These are phyloP conservation scores for Exutisphaerella laricina DNA, from an alignment of 2,329 filamentous ascomycete genomes.

Conservation along the genomic window DNA sequence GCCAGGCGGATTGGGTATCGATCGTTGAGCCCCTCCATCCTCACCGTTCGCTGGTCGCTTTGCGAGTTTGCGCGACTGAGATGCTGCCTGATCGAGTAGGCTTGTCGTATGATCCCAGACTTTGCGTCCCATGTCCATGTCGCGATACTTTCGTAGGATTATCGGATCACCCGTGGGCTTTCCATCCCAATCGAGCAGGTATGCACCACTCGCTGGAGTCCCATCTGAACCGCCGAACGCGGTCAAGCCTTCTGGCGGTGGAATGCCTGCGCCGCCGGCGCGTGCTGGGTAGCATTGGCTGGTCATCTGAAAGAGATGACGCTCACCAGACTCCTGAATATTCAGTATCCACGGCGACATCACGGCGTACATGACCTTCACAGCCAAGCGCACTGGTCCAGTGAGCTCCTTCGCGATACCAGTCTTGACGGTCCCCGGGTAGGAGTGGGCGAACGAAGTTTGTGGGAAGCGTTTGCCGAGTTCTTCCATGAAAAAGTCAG, in stretches of 20 bases:
- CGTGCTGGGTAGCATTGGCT: slow-evolving; percentile 31
- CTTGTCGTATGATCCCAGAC: slow-evolving; percentile 36
- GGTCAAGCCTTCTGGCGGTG: slow-evolving; percentile 26
- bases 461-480: slow-evolving; percentile 44
- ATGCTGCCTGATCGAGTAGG: slow-evolving; percentile 30
- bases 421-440: slow-evolving; percentile 45
- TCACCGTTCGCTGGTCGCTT: slow-evolving; percentile 26
- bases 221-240: slow-evolving; percentile 29
- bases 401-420: slow-evolving; percentile 37
- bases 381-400: slow-evolving; percentile 30
- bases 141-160: slow-evolving; percentile 30
- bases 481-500: slow-evolving; percentile 49
- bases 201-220: slow-evolving; percentile 33
- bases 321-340: slow-evolving; percentile 41
- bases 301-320: slow-evolving; percentile 42
- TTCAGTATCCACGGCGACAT: slow-evolving; percentile 37
- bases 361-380: slow-evolving; percentile 34
- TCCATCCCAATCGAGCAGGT: slow-evolving; percentile 37
- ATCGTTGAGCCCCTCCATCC: slow-evolving; percentile 23
- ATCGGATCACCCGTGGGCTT: slow-evolving; percentile 32
- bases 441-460: slow-evolving; percentile 47
- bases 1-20: slow-evolving; percentile 27
- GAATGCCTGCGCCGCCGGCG: slow-evolving; percentile 26
- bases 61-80: slow-evolving; percentile 20
- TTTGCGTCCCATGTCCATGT: slow-evolving; percentile 28